Conservation (phyloP, 371 early-diverging fungal genomes). For the Lichtheimia ramosa region DNA sequence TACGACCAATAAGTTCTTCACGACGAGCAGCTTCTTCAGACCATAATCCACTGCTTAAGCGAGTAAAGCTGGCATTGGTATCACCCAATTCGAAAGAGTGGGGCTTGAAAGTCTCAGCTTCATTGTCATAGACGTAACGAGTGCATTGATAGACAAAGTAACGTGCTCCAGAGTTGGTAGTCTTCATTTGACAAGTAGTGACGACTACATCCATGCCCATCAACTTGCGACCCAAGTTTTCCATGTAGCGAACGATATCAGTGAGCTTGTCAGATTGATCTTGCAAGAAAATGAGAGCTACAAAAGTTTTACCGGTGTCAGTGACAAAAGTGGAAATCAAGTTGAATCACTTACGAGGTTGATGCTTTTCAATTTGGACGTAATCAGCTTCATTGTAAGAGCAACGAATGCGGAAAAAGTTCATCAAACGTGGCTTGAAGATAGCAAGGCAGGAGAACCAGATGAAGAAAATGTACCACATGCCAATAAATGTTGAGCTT, state of each 20-base stretch:
- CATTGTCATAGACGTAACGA: constrained; percentile 64
- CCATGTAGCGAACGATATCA: background rate
- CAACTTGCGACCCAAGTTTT: background rate
- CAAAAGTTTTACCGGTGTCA: constrained; percentile 38
- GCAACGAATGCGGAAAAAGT: constrained; percentile 65
- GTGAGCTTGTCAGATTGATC: constrained; percentile 13
- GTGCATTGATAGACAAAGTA: constrained; percentile 77
- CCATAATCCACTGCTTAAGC: constrained; percentile 46
- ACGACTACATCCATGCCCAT: constrained; percentile 40
- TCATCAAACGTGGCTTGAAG: constrained; percentile 42
- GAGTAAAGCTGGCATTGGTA: constrained; percentile 43
- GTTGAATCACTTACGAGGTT: constrained; percentile 45
- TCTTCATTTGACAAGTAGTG: constrained; percentile 41
- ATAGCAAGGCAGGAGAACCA: constrained; percentile 62
- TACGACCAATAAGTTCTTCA: constrained; percentile 62
- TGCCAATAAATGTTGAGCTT: constrained; percentile 57
- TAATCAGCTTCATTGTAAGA: constrained; percentile 44
- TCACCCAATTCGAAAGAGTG: constrained; percentile 57
- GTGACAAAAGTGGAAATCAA: no score
- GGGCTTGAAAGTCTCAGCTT: constrained; percentile 51
- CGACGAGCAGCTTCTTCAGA: constrained; percentile 52
- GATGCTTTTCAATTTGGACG: constrained; percentile 65
- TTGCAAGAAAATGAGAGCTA: constrained; percentile 25
- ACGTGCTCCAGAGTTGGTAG: constrained; percentile 41
- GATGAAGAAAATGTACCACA: constrained; percentile 67